Base-by-base conservation (phyloP, 2,329 filamentous ascomycete genomes). In the Phoma herbarum region DNA sequence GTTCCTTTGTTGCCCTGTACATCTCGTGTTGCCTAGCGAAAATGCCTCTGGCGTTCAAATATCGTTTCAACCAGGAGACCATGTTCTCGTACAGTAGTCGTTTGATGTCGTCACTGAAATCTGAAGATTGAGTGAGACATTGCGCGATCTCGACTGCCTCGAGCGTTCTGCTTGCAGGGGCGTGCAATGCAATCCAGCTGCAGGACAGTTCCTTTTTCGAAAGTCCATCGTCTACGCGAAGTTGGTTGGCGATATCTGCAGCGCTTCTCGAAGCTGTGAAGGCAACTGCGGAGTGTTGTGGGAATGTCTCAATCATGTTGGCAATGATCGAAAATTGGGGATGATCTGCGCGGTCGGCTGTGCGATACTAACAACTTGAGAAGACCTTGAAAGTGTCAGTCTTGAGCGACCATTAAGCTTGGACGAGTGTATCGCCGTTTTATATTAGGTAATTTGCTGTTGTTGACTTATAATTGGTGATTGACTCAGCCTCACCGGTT, bases 161-260 rank as follows among this genome's bases (percentile, higher is more conserved):
- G 2, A 2, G 23, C 2, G 41, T 52, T 7, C 18, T 10, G 22
- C 41, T 52, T 25, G 28, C 2, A 28, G 50, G 42, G 20, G 20
- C 16, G 12, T 52, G 14, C 23, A 52, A 22, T 9, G 42, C 50
- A 2, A 39, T n/a, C 31, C 31, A 46, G 23, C 42, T 52, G 44
- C 50, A 52, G 8, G 8, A 6, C 6, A n/a, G 41, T 10, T 11
- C 29, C 23, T 46, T 14, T 10, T 39, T 22, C 16, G 29, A 16
- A n/a, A 52, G 42, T 20, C 11, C 29, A n/a, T 20, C 16, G 10
- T 52, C 42, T 3, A 16, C 10, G 10, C 28, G 42, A 20, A 45
- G 29, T 28, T 31, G 29, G 16, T 37, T 28, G 0, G 50, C 39
- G 9, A 45, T 20, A 20, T 14, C 22, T 20, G 26, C 22, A 10